Base-by-base conservation (phyloP, 495 filamentous ascomycete species). In the Niebla homalea region DNA sequence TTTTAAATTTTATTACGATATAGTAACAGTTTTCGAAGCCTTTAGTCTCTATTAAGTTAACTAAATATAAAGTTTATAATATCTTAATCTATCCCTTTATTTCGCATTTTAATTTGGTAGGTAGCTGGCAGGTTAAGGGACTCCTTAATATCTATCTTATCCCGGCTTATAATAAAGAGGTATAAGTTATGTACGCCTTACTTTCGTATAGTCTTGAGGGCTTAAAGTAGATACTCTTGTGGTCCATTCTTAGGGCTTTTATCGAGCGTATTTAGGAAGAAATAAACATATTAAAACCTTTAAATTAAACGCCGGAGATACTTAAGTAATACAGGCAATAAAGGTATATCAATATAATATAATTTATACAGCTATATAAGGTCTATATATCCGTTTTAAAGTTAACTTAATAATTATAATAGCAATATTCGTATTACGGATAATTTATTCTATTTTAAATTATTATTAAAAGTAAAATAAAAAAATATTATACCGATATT, bases 381-480 rank as follows among this genome's bases (percentile, higher is more conserved):
- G 25, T 56, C 46, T 47, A 7, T 42, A 21, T 52, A 41, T 15
- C 46, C 46, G 15, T 57, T 54, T 25, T 11, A 5, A 20, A 59
- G 53, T 42, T 67, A 63, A 22, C 32, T 45, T 4, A 59, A 62
- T 26, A 70, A 51, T 40, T 71, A 66, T 20, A 66, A 46, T n/a
- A 67, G 29, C 22, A 68, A 42, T 10, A 67, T 49, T 21, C 67
- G 63, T 41, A 71, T 16, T 64, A 70, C 67, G 10, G 55, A 57
- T 5, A 36, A 45, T 10, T 18, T 43, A 23, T 60, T 47, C 41
- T 63, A 60, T 38, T 69, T 70, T 3, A 46, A 39, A 4, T 60
- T 36, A 18, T 71, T 64, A 36, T 40, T 62, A 36, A 71, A 70
- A 1, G 63, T 58, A 50, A 70, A 71, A 55, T 64, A 71, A 52